Evolutionary conservation across 768 basidiomycete genomes (phyloP), one percentile per base, ranked within the genome.

Genomic region (Neoboletus magnificus): DNA sequence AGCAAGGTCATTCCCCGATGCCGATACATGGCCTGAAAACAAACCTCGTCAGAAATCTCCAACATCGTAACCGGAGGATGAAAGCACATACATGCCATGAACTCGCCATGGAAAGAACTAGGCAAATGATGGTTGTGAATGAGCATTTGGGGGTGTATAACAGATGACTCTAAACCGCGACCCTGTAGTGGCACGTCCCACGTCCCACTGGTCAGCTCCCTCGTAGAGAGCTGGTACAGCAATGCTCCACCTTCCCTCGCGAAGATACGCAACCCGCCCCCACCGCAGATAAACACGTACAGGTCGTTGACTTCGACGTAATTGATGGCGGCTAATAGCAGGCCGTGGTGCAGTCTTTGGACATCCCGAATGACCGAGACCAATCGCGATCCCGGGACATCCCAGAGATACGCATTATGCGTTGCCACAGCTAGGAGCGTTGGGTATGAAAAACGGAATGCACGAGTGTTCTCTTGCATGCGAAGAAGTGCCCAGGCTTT

Each of bases 381-480:
- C 15, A 83, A 59, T 22, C 68, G 58, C 0, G 79, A 81, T 0
- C 79, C 77, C 3, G 76, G 76, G 23, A 91, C 73, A 60, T 92
- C 82, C 79, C 82, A 90, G 3, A 91, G 54, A 57, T 78, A 87
- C 0, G 82, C 82, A 35, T 67, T 68, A 18, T 71, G 64, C 16
- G 57, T 29, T 2, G 77, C 74, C 1, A 79, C 78, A 3, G 82
- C 80, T 3, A 87, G 70, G 8, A 92, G 72, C 12, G 77, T 81
- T 2, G 89, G 89, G 64, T 85, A 86, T 9, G 82, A 83, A 55
- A 89, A 81, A 16, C 87, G 80, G 68, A 80, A 90, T 0, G 88
- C 88, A 5, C 62, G 69, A 5, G 71, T 64, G 15, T n/a, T 8
- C 27, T 73, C 74, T 5, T 84, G 82, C 47, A 78, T 69, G 5